Conservation (phyloP, 2,329 filamentous ascomycete species). For the Esteya vermicola region DNA sequence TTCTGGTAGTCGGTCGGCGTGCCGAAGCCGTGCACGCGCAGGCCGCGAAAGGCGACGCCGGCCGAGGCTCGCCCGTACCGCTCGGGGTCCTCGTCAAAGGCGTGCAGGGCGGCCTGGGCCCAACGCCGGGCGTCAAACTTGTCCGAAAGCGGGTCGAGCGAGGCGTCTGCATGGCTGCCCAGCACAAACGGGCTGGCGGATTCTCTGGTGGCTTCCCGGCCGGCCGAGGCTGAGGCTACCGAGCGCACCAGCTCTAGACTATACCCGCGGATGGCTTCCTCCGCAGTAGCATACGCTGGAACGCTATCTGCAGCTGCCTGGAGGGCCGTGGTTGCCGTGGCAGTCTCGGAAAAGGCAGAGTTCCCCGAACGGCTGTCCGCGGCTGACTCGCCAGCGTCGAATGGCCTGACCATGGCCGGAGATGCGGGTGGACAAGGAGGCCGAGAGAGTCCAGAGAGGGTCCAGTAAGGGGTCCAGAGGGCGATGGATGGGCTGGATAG, state of each 20-base stretch:
- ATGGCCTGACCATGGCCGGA: too few relatives aligned
- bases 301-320: too few relatives aligned
- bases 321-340: too few relatives aligned
- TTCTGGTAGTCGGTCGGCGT: constrained; percentile 56
- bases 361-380: too few relatives aligned
- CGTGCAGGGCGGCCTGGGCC: constrained; percentile 28
- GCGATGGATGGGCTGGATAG: too few relatives aligned
- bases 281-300: too few relatives aligned
- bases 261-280: constrained; percentile 6
- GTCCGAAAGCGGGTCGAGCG: constrained; percentile 26
- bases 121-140: constrained; percentile 30
- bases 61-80: constrained; percentile 22
- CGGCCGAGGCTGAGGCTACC: background rate
- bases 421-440: too few relatives aligned
- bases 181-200: constrained; percentile 12
- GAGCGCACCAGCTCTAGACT: constrained; percentile 10
- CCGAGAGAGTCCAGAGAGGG: too few relatives aligned
- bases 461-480: too few relatives aligned
- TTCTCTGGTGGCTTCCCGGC: too few relatives aligned
- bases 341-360: too few relatives aligned
- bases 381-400: too few relatives aligned
- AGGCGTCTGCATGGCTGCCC: constrained; percentile 13
- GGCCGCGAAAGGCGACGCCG: constrained; percentile 50
- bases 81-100: constrained; percentile 19
- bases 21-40: constrained; percentile 55